Conservation (phyloP, 1,284 basidiomycete genomes). For the Dichomitus squalens region DNA sequence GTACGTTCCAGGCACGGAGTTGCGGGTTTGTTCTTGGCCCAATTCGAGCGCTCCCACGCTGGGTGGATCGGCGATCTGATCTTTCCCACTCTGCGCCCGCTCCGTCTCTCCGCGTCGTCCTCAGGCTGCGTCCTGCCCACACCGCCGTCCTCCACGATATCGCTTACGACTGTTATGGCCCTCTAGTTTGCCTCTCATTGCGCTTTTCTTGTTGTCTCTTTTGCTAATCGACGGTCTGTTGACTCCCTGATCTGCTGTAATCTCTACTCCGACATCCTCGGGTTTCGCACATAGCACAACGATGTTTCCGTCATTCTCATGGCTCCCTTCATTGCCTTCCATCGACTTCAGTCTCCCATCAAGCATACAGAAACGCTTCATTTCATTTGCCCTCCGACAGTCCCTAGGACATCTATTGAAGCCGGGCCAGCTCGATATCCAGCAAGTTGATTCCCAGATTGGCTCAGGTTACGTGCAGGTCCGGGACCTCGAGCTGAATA, state of each 20-base stretch:
- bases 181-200: not conserved
- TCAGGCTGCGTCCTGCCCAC: not conserved
- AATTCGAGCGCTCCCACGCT: not conserved
- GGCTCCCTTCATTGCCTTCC: slow-evolving; percentile 61
- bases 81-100: not conserved
- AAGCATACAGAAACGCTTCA: slow-evolving; percentile 85
- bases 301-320: slow-evolving; percentile 46
- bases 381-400: slow-evolving; percentile 87
- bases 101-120: slow-evolving; percentile 3
- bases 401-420: slow-evolving; percentile 85
- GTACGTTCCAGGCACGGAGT: not conserved
- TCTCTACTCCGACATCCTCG: slow-evolving; percentile 1
- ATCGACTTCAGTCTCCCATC: slow-evolving; percentile 78
- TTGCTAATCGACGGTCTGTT: not conserved
- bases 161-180: slow-evolving; percentile 2
- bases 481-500: slow-evolving; percentile 80
- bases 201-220: not conserved
- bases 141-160: not conserved
- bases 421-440: slow-evolving; percentile 85
- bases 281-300: slow-evolving; percentile 3
- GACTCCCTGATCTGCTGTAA: slow-evolving; percentile 1
- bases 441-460: slow-evolving; percentile 91
- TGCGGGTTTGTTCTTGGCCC: not conserved
- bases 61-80: slow-evolving; percentile 6
- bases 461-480: slow-evolving; percentile 88